Evolutionary conservation across 1,284 basidiomycete species (phyloP).

Genomic region (Cryptococcus sp.): DNA sequence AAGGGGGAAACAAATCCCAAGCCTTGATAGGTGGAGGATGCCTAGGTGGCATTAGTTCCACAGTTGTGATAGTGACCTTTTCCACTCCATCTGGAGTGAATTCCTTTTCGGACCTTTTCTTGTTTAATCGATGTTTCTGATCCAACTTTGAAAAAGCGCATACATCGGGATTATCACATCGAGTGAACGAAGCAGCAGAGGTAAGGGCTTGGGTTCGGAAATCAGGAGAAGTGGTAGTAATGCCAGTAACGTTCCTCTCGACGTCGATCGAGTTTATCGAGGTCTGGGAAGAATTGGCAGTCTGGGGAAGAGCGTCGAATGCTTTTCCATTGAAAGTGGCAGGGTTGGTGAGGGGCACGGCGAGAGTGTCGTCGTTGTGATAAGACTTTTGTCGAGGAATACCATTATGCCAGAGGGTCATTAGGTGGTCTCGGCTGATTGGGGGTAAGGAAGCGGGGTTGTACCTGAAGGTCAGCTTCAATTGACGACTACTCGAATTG

Average conservation of each 20-base stretch:
- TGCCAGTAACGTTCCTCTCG: slow-evolving; percentile 4
- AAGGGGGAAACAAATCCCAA: slow-evolving; percentile 32
- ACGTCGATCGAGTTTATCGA: slow-evolving; percentile 1
- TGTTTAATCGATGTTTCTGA: slow-evolving; percentile 4
- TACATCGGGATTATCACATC: slow-evolving; percentile 12
- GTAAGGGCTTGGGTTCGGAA: slow-evolving; percentile 23
- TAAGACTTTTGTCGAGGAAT: slow-evolving; percentile 26
- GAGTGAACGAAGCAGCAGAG: slow-evolving; percentile 16
- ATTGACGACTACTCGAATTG: background rate
- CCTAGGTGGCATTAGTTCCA: slow-evolving; percentile 34
- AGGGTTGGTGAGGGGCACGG: slow-evolving; percentile 28
- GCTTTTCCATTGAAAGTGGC: slow-evolving; percentile 19
- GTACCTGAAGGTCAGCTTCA: slow-evolving; percentile 12
- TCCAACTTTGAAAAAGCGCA: slow-evolving; percentile 5
- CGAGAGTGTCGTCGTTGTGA: slow-evolving; percentile 15
- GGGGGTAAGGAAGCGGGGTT: slow-evolving; percentile 27
- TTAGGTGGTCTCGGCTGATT: slow-evolving; percentile 25
- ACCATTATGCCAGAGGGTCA: slow-evolving; percentile 31
- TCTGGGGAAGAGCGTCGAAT: slow-evolving; percentile 15
- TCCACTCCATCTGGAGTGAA: slow-evolving; percentile 3
- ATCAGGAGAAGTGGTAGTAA: slow-evolving; percentile 11
- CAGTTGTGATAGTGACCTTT: slow-evolving; percentile 21
- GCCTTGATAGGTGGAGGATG: slow-evolving; percentile 24
- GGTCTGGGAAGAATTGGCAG: background rate
- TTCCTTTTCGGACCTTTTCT: slow-evolving; percentile 2